Conservation (phyloP, 108 stramenopile genomes). For the Chaetoceros tenuissimus region DNA sequence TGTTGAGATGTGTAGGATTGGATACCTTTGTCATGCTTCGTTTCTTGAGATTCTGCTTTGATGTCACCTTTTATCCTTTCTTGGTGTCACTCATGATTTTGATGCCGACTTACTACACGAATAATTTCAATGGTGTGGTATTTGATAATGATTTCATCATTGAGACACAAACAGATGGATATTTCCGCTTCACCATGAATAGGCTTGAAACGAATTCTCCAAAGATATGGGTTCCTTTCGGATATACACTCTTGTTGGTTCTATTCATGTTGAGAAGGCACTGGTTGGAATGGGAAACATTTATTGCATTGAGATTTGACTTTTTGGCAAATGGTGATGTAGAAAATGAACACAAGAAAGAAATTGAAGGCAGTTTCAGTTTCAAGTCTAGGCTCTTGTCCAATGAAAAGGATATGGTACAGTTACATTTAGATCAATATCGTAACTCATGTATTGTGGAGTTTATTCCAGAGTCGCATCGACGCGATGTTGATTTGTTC, state of each 20-base stretch:
- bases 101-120: slow-evolving; percentile 7
- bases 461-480: slow-evolving; percentile 37
- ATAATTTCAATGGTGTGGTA: not conserved
- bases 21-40: slow-evolving; percentile 52
- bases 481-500: slow-evolving; percentile 33
- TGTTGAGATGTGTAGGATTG: slow-evolving; percentile 50
- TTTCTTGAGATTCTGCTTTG: slow-evolving; percentile 48
- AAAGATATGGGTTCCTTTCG: slow-evolving; percentile 24
- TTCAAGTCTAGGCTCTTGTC: not conserved
- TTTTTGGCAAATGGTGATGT: slow-evolving; percentile 48
- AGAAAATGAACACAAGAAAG: slow-evolving; percentile 7
- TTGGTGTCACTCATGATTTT: slow-evolving; percentile 22
- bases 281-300: slow-evolving; percentile 62
- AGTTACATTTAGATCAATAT: slow-evolving; percentile 35
- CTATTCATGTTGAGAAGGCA: slow-evolving; percentile 38
- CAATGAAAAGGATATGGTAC: not conserved
- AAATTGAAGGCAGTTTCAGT: not conserved
- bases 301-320: slow-evolving; percentile 37
- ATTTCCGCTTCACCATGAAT: slow-evolving; percentile 27
- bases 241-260: slow-evolving; percentile 27
- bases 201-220: slow-evolving; percentile 13
- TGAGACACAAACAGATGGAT: slow-evolving; percentile 13
- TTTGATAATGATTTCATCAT: slow-evolving; percentile 3
- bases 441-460: slow-evolving; percentile 45
- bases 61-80: slow-evolving; percentile 50